Percentiles rank a stretch among this genome's conserved stretches.
Evolutionary conservation across 345 rosid species (phyloP).

Genomic region (Balakata baccata): DNA sequence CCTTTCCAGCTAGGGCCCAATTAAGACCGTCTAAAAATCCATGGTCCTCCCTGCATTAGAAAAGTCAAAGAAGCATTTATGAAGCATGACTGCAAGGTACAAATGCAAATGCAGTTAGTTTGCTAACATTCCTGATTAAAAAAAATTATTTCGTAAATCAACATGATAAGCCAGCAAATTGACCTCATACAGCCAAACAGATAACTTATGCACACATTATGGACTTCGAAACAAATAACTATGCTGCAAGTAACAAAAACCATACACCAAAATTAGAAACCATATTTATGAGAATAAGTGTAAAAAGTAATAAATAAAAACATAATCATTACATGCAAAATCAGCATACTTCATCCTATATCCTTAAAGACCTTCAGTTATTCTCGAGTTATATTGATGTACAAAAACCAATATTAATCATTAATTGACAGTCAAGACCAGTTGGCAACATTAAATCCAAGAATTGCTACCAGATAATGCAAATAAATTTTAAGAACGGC

Average conservation of each 20-base stretch:
- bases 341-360: neutral
- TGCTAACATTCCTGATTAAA: neutral
- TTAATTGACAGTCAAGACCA: neutral
- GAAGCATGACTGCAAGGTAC: neutral
- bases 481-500: neutral
- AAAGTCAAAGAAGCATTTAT: neutral
- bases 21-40: slow-evolving; percentile 30
- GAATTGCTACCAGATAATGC: neutral
- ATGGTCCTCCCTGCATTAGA: slow-evolving; percentile 14
- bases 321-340: neutral
- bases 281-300: neutral
- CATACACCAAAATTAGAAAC: neutral
- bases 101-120: slow-evolving; percentile 1
- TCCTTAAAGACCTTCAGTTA: neutral
- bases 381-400: neutral
- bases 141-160: neutral
- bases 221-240: too few relatives aligned
- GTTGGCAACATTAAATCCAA: neutral
- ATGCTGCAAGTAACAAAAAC: neutral
- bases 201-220: neutral
- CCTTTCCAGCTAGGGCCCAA: slow-evolving; percentile 38
- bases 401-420: neutral
- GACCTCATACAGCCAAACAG: neutral
- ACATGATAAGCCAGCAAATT: neutral
- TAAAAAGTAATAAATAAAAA: neutral